A percentile compares a stretch with the other conserved stretches of the same genome.
phyloP scores from a whole-genome alignment of 352 stramenopile genomes.

The Thraustochytrium striatum region DNA sequence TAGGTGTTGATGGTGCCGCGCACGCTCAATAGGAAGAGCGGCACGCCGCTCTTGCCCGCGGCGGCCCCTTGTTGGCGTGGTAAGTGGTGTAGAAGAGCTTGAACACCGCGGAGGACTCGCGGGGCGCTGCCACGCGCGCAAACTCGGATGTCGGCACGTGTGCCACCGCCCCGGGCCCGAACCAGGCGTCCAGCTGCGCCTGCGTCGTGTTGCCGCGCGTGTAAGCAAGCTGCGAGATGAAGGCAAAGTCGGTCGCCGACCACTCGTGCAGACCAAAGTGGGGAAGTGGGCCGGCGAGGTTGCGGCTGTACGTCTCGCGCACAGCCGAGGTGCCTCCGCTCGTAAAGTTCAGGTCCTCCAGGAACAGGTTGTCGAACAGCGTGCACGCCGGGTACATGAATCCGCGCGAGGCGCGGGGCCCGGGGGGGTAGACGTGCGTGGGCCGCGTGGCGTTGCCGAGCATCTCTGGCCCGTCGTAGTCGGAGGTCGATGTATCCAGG shows the following conservation, averaged over 20 bases:
- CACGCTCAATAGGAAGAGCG: too few species aligned
- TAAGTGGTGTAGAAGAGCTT: conserved; percentile 31
- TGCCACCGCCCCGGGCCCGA: conserved; percentile 45
- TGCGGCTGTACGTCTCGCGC: too few species aligned
- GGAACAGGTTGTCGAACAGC: conserved; percentile 16
- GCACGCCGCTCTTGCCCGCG: too few species aligned
- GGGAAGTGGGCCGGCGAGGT: too few species aligned
- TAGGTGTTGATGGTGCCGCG: conserved; percentile 58
- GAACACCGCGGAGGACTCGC: conserved; percentile 16
- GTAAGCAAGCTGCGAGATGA: conserved; percentile 58
- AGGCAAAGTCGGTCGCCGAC: conserved; percentile 55
- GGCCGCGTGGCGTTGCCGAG: conserved; percentile 25
- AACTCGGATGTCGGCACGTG: conserved; percentile 22
- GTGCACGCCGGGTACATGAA: conserved; percentile 47
- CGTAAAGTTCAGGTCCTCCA: too few species aligned
- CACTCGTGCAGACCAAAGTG: too few species aligned
- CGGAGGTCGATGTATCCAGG: conserved; percentile 3
- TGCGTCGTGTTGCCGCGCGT: background rate
- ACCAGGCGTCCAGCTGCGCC: conserved; percentile 58
- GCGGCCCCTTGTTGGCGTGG: too few species aligned
- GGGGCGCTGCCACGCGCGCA: background rate
- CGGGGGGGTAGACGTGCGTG: background rate
- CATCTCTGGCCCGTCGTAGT: conserved; percentile 15
- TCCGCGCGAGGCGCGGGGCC: background rate
- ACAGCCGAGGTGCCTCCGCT: too few species aligned